Evolutionary conservation across 2,329 filamentous ascomycete genomes (phyloP), one percentile per base, ranked within the genome.

Genomic region (Fusarium verticillioides): DNA sequence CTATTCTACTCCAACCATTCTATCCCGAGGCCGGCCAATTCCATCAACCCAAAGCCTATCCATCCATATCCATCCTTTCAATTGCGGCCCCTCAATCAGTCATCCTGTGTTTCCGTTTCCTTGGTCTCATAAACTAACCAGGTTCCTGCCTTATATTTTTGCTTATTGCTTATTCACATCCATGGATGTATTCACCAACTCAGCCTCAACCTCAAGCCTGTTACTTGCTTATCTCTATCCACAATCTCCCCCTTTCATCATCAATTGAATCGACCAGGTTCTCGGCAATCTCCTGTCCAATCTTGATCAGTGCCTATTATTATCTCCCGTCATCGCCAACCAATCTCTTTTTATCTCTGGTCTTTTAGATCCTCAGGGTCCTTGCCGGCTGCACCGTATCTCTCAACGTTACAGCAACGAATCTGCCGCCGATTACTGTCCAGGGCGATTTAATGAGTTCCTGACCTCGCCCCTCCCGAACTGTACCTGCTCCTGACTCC

Each of bases 11-110:
- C 30, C 40, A 67, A 66, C 46, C 60, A 32, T 39, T 42, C 43
- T 46, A 69, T 73, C 70, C 70, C 62, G 62, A 75, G 70, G 67
- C 73, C 66, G 75, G 70, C 57, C 68, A 74, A 64, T 70, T 72
- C 64, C 62, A 63, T 57, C 26, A 13, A 44, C 23, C 34, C 40
- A 58, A 37, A 37, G 23, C 58, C 56, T 58, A 56, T 61, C 66
- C 52, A 58, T 63, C 64, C 53, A 59, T 62, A 58, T 64, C 66
- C 60, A 57, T 62, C 47, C 62, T 62, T 56, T 61, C 58, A 40
- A 63, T 68, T 61, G 56, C 53, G 30, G 62, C 64, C 57, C 66
- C 66, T 70, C 73, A 65, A 61, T 75, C 62, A 46, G 46, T 61
- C 54, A 52, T 63, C 16, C 49, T 60, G 54, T 34, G 26, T 65